These are phyloP conservation scores for Alloascoidea hylecoeti DNA, from an alignment of 805 yeast species.

Conservation along the genomic window DNA sequence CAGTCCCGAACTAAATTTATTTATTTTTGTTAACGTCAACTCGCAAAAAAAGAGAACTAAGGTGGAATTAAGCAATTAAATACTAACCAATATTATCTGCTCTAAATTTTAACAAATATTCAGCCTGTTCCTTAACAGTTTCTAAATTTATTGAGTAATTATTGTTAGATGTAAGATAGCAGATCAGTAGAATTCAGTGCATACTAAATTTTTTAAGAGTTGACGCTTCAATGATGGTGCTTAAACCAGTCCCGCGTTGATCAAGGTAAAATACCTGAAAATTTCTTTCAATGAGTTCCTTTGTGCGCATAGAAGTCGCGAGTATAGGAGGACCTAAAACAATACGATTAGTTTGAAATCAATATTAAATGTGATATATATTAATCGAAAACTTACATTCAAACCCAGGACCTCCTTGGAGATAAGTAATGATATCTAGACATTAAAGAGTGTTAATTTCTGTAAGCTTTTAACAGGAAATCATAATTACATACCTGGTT, in stretches of 20 bases:
- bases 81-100: slow-evolving; percentile 23
- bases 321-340: slow-evolving; percentile 19
- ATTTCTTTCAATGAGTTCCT: slow-evolving; percentile 24
- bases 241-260: slow-evolving; percentile 50
- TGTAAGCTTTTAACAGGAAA: background rate
- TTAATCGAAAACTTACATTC: background rate
- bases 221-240: slow-evolving; percentile 23
- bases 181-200: background rate
- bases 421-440: background rate
- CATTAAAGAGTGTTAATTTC: background rate
- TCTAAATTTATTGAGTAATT: no score
- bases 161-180: no score
- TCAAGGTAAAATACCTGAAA: slow-evolving; percentile 32
- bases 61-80: background rate
- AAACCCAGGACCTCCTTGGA: slow-evolving; percentile 1
- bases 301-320: slow-evolving; percentile 21
- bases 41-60: background rate
- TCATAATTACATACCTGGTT: background rate
- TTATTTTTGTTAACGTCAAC: slow-evolving; percentile 12
- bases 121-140: slow-evolving; percentile 18
- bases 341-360: no score
- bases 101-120: slow-evolving; percentile 29
- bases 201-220: slow-evolving; percentile 5
- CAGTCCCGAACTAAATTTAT: slow-evolving; percentile 37
- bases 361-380: background rate